Percentiles rank a stretch among this genome's conserved stretches.
These are phyloP conservation scores for Ophiostoma novo-ulmi DNA, from an alignment of 2,329 filamentous ascomycete genomes.

Conservation along the genomic window DNA sequence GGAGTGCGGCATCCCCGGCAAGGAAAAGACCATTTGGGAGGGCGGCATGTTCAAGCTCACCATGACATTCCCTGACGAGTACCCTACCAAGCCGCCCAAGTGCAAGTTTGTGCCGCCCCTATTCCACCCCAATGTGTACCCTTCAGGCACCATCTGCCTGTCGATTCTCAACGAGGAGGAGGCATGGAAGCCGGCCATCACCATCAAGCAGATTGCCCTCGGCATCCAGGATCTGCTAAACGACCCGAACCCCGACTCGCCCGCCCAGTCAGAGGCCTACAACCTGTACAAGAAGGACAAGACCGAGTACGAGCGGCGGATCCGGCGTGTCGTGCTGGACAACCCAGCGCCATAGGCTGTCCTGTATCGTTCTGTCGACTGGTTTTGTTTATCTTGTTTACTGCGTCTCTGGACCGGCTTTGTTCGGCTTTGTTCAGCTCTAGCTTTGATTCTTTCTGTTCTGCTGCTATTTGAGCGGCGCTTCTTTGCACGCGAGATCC, in stretches of 20 bases:
- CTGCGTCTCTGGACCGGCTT: not conserved
- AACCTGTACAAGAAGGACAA: conserved; percentile 92
- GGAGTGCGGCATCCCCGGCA: conserved; percentile 95
- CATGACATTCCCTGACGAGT: conserved; percentile 91
- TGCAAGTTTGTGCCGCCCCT: conserved; percentile 96
- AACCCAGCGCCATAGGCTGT: conserved; percentile 65
- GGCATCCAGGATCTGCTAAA: conserved; percentile 94
- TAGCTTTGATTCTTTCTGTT: not conserved
- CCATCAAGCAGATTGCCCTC: conserved; percentile 93
- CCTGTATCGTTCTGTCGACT: not conserved
- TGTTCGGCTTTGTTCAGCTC: not conserved
- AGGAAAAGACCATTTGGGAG: conserved; percentile 95
- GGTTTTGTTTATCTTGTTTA: not conserved
- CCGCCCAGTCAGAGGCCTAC: conserved; percentile 94
- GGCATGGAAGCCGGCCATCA: conserved; percentile 97
- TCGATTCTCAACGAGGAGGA: conserved; percentile 98
- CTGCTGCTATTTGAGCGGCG: not conserved
- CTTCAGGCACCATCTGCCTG: conserved; percentile 93
- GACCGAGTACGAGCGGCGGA: conserved; percentile 79
- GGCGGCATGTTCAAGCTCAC: conserved; percentile 95
- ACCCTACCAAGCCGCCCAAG: conserved; percentile 97
- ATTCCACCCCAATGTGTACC: conserved; percentile 98
- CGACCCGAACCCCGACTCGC: conserved; percentile 94
- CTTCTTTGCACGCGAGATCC: not conserved
- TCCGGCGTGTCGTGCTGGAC: conserved; percentile 80